phyloP scores from a whole-genome alignment of 2,329 filamentous ascomycete species.

The Aspergillus sp. region DNA sequence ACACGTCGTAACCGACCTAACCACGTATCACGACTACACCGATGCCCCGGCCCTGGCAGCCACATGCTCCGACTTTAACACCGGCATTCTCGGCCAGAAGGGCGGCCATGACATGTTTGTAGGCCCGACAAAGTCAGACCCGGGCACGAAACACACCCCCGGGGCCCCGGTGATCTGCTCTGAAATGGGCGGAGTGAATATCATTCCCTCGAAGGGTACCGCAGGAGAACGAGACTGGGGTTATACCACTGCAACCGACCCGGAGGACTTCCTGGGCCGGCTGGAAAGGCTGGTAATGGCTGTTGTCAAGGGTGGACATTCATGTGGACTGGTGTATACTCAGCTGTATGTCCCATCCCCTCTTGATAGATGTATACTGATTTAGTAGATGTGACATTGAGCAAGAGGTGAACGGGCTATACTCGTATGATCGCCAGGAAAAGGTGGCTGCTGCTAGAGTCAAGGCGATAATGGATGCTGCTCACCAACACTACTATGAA shows the following conservation, averaged over 20 bases:
- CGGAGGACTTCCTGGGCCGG: conserved; percentile 55
- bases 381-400: conserved; percentile 51
- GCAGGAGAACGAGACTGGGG: conserved; percentile 57
- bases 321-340: conserved; percentile 63
- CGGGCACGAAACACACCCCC: conserved; percentile 47
- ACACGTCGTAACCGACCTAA: conserved; percentile 60
- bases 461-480: conserved; percentile 54
- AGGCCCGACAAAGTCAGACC: conserved; percentile 32
- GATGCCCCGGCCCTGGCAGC: conserved; percentile 53
- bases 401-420: conserved; percentile 65
- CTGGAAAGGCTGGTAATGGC: conserved; percentile 57
- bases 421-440: conserved; percentile 56
- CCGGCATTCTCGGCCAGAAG: conserved; percentile 50
- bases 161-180: conserved; percentile 61
- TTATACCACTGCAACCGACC: conserved; percentile 61
- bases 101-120: conserved; percentile 54
- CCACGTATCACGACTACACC: conserved; percentile 65
- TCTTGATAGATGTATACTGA: background rate
- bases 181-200: conserved; percentile 66
- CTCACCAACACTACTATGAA: conserved; percentile 43
- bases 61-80: conserved; percentile 49
- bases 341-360: conserved; percentile 49
- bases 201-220: conserved; percentile 45
- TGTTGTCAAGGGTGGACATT: conserved; percentile 52
- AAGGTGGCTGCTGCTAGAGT: conserved; percentile 57